Evolutionary conservation across 805 yeast genomes (phyloP), one percentile per base, ranked within the genome.

Genomic region (Jamesozyma spencerorum): DNA sequence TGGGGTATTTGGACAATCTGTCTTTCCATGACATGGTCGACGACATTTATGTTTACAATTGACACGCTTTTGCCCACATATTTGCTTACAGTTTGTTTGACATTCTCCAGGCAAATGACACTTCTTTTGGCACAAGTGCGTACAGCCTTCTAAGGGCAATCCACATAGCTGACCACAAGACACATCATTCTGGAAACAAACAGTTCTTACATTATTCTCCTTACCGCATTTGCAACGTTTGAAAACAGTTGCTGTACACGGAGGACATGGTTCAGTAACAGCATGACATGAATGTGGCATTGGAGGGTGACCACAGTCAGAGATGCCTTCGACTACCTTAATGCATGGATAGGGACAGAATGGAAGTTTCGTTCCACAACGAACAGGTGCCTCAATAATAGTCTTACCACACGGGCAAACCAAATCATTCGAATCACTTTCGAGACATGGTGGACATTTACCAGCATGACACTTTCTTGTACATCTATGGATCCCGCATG

Each of bases 331-430:
- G 1, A 62, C 58, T 1, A 65, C 66, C 37, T 85, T 66, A 3
- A 65, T 60, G 59, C 95, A 85, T 46, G 74, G 86, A 44, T 74
- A 70, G 18, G 65, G 68, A 62, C 95, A 85, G 10, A 68, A 69
- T 3, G 81, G 81, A 27, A 83, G 55, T 34, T 61, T 67, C 0
- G 85, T 75, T 12, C 95, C 95, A 64, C 95, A 85, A 47, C 95
- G 65, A 8, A 85, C 85, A 0, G 95, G 95, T 0, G 94, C 95
- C 17, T 70, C 71, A 5, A 85, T 68, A 3, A 82, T 71, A 0
- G 95, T 85, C 47, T 71, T 69, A 2, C 95, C 94, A 65, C 95
- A 85, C 37, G 80, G 72, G 54, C 95, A 85, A 2, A 77, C 73
- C 49, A 83, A 64, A 55, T 85, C 95, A 15, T 83, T 85, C 31